These are phyloP conservation scores for Aspergillus quadrilineatus DNA, from an alignment of 2,329 filamentous ascomycete genomes.

Conservation along the genomic window DNA sequence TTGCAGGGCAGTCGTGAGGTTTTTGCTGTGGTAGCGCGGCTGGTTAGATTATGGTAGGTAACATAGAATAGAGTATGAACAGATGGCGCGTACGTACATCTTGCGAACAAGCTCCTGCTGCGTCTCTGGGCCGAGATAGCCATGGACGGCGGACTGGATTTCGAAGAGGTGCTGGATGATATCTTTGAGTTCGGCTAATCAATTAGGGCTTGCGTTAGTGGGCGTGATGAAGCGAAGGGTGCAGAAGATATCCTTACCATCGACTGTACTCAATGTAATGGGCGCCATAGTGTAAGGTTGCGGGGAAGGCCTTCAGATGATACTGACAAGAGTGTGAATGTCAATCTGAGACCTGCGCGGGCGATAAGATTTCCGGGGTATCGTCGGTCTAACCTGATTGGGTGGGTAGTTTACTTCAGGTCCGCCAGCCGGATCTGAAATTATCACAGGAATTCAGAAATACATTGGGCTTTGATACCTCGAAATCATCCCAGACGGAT, in stretches of 20 bases:
- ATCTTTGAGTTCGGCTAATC: slow-evolving; percentile 55
- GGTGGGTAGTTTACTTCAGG: slow-evolving; percentile 9
- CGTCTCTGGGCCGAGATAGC: slow-evolving; percentile 58
- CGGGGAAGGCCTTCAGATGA: background rate
- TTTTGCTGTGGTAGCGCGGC: slow-evolving; percentile 38
- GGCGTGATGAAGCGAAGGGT: background rate
- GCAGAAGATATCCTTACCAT: slow-evolving; percentile 30
- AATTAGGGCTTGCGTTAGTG: background rate
- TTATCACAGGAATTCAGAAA: background rate
- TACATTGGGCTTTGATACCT: background rate
- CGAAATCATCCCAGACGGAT: background rate
- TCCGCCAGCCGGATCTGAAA: background rate
- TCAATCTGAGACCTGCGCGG: background rate
- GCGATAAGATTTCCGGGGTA: background rate
- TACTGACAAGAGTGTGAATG: background rate
- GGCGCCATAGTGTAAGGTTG: slow-evolving; percentile 32
- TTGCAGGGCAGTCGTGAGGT: slow-evolving; percentile 55
- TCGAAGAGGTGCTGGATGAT: slow-evolving; percentile 64
- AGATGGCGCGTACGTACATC: slow-evolving; percentile 44
- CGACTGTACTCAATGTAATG: slow-evolving; percentile 34
- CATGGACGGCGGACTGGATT: slow-evolving; percentile 58
- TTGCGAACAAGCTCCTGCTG: slow-evolving; percentile 59
- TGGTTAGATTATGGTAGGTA: slow-evolving; percentile 3
- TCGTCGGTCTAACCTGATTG: slow-evolving; percentile 11
- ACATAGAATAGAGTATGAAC: background rate